Conservation (phyloP, 495 filamentous ascomycete genomes). For the Aspergillus homomorphus region DNA sequence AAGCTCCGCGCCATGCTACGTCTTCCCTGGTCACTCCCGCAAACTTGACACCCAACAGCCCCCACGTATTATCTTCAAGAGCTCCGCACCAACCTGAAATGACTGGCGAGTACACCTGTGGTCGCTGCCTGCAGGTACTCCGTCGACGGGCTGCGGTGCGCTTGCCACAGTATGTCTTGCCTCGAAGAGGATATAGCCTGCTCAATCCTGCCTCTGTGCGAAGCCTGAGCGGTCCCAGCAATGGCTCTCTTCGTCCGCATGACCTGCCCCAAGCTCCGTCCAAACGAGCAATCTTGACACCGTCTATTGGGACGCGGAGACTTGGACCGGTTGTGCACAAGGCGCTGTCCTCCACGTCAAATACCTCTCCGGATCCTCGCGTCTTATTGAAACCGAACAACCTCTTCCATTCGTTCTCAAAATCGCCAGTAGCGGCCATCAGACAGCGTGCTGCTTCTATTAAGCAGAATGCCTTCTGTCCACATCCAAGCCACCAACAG, state of each 20-base stretch:
- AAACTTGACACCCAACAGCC: background rate
- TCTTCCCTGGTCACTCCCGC: background rate
- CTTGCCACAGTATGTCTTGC: constrained; percentile 10
- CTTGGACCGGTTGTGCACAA: constrained; percentile 20
- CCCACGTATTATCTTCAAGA: no score
- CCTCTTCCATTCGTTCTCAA: constrained; percentile 87
- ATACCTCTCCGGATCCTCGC: constrained; percentile 26
- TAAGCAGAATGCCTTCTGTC: constrained; percentile 85
- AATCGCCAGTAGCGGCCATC: constrained; percentile 82
- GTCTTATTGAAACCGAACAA: constrained; percentile 70
- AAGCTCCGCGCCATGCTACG: background rate
- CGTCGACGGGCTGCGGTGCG: constrained; percentile 24
- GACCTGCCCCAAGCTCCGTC: constrained; percentile 16
- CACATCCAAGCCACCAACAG: constrained; percentile 77
- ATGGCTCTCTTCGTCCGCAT: constrained; percentile 17
- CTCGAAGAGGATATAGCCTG: constrained; percentile 25
- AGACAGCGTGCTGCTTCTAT: constrained; percentile 83
- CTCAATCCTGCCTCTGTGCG: constrained; percentile 26
- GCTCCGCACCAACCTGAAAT: constrained; percentile 25
- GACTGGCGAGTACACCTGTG: constrained; percentile 43
- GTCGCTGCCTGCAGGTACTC: constrained; percentile 41
- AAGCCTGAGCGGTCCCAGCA: constrained; percentile 32
- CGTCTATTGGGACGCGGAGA: background rate
- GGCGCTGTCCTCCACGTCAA: constrained; percentile 27
- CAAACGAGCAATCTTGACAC: constrained; percentile 13